These are phyloP conservation scores for Trichoderma lentiforme DNA, from an alignment of 2,329 filamentous ascomycete species.

Conservation along the genomic window DNA sequence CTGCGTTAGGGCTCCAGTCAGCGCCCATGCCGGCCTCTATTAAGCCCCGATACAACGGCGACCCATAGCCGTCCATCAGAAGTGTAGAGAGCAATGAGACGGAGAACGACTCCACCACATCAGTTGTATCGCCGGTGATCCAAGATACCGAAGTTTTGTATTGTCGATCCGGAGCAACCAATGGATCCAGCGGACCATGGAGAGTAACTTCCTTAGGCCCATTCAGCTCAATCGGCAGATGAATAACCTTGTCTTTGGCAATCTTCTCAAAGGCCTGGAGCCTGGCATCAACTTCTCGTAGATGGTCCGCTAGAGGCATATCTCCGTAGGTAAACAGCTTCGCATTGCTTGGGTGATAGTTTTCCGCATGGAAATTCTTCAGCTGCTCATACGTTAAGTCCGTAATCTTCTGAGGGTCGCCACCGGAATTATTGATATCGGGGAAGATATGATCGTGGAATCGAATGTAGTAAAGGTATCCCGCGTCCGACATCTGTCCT, in stretches of 20 bases:
- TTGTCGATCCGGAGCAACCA: constrained; percentile 82
- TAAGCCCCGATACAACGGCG: constrained; percentile 82
- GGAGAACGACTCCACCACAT: constrained; percentile 86
- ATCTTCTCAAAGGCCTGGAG: constrained; percentile 72
- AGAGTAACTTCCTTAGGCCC: constrained; percentile 69
- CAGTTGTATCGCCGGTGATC: constrained; percentile 77
- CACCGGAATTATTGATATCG: constrained; percentile 91
- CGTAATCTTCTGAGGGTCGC: constrained; percentile 94
- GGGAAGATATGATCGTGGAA: constrained; percentile 96
- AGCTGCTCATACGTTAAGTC: constrained; percentile 90
- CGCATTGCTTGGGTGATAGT: constrained; percentile 97
- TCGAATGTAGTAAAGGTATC: constrained; percentile 91
- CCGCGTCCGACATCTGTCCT: constrained; percentile 95
- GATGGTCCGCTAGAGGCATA: constrained; percentile 78
- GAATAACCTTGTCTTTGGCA: constrained; percentile 67
- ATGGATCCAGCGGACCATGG: constrained; percentile 77
- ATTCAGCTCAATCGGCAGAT: constrained; percentile 68
- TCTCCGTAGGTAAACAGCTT: constrained; percentile 96
- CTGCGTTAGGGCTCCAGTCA: constrained; percentile 92
- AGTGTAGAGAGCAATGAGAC: constrained; percentile 78
- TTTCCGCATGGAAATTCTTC: constrained; percentile 80
- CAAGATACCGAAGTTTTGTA: constrained; percentile 93
- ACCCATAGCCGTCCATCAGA: constrained; percentile 91
- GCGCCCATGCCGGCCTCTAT: constrained; percentile 88
- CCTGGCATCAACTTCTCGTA: constrained; percentile 73